phyloP scores from a whole-genome alignment of 768 basidiomycete species.

The Mycena rebaudengoi region DNA sequence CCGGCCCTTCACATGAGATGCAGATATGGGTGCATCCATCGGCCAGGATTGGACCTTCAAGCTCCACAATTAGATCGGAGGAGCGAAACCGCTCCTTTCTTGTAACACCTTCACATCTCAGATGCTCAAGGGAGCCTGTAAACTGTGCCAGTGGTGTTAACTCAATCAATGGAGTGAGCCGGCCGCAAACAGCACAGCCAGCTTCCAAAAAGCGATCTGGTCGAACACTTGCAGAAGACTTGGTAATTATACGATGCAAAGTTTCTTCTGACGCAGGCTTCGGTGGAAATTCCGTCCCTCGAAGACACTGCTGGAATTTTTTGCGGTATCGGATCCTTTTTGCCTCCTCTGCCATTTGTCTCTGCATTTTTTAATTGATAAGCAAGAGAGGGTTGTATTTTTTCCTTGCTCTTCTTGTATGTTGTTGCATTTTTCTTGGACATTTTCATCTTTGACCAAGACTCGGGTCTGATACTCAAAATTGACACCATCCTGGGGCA shows the following conservation, averaged over 20 bases:
- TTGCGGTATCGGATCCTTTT: too few relatives aligned
- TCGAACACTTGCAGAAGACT: background rate
- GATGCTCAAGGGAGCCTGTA: background rate
- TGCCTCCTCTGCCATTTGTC: too few relatives aligned
- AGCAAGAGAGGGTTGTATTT: too few relatives aligned
- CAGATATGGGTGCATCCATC: background rate
- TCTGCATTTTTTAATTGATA: too few relatives aligned
- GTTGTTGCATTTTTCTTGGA: too few relatives aligned
- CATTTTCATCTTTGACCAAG: too few relatives aligned
- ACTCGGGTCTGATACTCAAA: too few relatives aligned
- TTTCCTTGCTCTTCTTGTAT: too few relatives aligned
- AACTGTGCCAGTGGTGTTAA: background rate
- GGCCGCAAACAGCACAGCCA: background rate
- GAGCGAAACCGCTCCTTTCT: background rate
- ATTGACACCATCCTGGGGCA: too few relatives aligned
- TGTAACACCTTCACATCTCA: background rate
- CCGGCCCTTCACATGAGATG: background rate
- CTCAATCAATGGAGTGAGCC: background rate
- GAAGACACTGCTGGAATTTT: too few relatives aligned
- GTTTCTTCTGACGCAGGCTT: background rate
- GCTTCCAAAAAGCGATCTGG: background rate
- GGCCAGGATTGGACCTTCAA: background rate
- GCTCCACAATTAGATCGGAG: background rate
- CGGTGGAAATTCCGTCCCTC: background rate
- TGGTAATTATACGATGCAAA: background rate